Percentiles rank a stretch among this genome's conserved stretches.
Conservation (phyloP, 352 stramenopile genomes). For the Albugo laibachii region DNA sequence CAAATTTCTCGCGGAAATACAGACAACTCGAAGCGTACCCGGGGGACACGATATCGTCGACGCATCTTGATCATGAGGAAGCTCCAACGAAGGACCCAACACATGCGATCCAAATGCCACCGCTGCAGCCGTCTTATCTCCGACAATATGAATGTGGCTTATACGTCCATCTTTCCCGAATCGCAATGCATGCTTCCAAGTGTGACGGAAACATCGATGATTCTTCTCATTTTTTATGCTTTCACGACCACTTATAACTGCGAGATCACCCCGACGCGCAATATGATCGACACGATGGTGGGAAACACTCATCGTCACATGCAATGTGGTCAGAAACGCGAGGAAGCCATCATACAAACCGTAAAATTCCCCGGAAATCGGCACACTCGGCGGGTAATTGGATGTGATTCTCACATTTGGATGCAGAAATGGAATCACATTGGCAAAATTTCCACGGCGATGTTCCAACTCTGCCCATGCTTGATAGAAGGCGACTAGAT, state of each 20-base stretch:
- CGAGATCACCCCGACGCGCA: slow-evolving; percentile 41
- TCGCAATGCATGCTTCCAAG: slow-evolving; percentile 68
- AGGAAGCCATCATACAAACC: slow-evolving; percentile 30
- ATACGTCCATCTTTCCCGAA: slow-evolving; percentile 63
- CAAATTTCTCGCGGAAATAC: slow-evolving; percentile 23
- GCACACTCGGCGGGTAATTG: slow-evolving; percentile 50
- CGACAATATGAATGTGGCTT: slow-evolving; percentile 71
- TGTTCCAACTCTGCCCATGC: slow-evolving; percentile 48
- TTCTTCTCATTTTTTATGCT: slow-evolving; percentile 47
- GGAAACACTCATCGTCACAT: slow-evolving; percentile 43
- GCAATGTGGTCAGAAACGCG: slow-evolving; percentile 47
- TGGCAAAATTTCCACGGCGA: slow-evolving; percentile 58
- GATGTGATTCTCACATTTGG: slow-evolving; percentile 56
- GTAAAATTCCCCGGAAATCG: slow-evolving; percentile 48
- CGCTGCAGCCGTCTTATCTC: slow-evolving; percentile 54
- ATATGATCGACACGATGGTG: slow-evolving; percentile 52
- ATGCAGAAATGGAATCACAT: slow-evolving; percentile 56
- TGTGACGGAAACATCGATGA: slow-evolving; percentile 49
- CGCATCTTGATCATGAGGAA: slow-evolving; percentile 40
- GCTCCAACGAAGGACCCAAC: slow-evolving; percentile 27
- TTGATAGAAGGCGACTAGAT: slow-evolving; percentile 51
- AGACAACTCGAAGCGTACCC: slow-evolving; percentile 63
- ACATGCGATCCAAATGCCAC: slow-evolving; percentile 52
- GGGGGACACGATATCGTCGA: slow-evolving; percentile 42
- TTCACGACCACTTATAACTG: slow-evolving; percentile 57